phyloP scores from a whole-genome alignment of 2,329 filamentous ascomycete species.

The Alternaria viburni region DNA sequence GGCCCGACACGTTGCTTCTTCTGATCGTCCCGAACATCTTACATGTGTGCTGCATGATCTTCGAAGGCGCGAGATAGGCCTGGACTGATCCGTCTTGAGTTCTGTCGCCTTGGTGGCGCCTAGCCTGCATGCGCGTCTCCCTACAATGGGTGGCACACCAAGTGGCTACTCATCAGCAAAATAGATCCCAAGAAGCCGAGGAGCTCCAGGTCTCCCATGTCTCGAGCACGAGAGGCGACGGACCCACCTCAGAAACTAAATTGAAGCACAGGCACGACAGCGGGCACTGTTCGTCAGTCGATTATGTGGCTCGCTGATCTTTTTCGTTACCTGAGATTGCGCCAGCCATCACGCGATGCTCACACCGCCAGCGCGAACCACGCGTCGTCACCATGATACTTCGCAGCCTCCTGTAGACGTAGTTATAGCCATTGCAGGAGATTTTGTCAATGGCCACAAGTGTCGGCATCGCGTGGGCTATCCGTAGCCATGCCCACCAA shows the following conservation, averaged over 20 bases:
- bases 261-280: conserved; percentile 7
- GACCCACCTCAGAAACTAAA: conserved; percentile 3
- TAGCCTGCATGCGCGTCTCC: not conserved
- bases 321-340: conserved; percentile 7
- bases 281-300: conserved; percentile 8
- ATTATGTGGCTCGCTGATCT: conserved; percentile 13
- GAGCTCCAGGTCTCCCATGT: conserved; percentile 1
- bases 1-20: conserved; percentile 8
- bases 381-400: conserved; percentile 17
- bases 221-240: not conserved
- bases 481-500: conserved; percentile 2
- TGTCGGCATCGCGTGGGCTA: conserved; percentile 19
- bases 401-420: not conserved
- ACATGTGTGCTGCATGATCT: not conserved
- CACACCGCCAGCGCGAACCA: conserved; percentile 4
- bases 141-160: not conserved
- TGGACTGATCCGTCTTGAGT: conserved; percentile 1
- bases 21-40: conserved; percentile 3
- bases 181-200: not conserved
- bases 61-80: conserved; percentile 1
- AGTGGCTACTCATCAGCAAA: not conserved
- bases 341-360: conserved; percentile 9
- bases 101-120: conserved; percentile 1
- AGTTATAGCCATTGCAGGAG: conserved; percentile 15
- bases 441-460: conserved; percentile 20